Conservation (phyloP, 2,329 filamentous ascomycete species). For the Rhinocladiella similis region DNA sequence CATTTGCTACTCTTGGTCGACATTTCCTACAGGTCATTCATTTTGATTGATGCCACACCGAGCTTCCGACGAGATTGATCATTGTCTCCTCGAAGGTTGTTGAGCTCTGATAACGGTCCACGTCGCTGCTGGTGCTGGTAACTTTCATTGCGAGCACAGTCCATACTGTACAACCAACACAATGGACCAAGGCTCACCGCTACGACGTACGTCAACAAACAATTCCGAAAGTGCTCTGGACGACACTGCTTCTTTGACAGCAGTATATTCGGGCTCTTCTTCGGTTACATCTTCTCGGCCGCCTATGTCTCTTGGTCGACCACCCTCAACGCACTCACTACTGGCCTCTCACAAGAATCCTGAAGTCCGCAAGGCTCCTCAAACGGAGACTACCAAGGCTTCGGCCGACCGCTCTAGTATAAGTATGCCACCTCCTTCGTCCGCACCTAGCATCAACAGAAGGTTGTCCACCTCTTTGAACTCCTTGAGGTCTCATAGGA, state of each 20-base stretch:
- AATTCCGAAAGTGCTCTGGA: constrained; percentile 21
- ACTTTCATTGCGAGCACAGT: too few species aligned
- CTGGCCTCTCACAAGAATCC: constrained; percentile 42
- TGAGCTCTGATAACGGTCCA: too few species aligned
- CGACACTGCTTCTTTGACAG: constrained; percentile 15
- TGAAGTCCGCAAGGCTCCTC: constrained; percentile 54
- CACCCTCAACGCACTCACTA: constrained; percentile 42
- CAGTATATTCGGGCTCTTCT: constrained; percentile 18
- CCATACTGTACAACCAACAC: not conserved
- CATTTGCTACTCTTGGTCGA: not conserved
- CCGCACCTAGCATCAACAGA: constrained; percentile 31
- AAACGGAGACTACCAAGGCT: constrained; percentile 59
- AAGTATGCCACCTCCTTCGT: constrained; percentile 61
- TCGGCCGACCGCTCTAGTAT: constrained; percentile 62
- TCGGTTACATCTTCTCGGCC: constrained; percentile 18
- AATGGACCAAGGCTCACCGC: constrained; percentile 21
- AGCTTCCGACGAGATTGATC: too few species aligned
- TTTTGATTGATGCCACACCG: too few species aligned
- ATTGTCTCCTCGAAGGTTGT: too few species aligned
- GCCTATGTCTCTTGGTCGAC: constrained; percentile 6
- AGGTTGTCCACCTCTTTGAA: constrained; percentile 25
- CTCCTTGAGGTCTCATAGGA: constrained; percentile 16
- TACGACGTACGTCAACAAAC: constrained; percentile 19
- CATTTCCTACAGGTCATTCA: too few species aligned
- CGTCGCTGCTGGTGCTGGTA: too few species aligned